Conservation (phyloP, 1,284 basidiomycete species). For the Peniophora sp. region DNA sequence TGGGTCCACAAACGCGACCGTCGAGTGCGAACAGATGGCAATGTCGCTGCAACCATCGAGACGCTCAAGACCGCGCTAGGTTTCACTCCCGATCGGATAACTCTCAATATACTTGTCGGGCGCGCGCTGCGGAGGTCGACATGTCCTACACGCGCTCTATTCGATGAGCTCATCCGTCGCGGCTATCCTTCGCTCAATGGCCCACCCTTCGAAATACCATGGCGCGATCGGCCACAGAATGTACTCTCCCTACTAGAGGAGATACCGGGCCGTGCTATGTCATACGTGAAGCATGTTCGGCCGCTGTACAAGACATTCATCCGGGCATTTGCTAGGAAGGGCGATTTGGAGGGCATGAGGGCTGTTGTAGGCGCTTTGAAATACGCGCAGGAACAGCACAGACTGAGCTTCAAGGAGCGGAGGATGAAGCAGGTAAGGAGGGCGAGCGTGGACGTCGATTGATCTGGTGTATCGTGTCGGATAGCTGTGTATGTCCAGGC, state of each 20-base stretch:
- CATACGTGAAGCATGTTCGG: slow-evolving; percentile 45
- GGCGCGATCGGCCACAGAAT: too few relatives aligned
- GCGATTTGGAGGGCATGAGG: slow-evolving; percentile 44
- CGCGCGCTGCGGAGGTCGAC: slow-evolving; percentile 29
- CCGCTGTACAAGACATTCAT: slow-evolving; percentile 69
- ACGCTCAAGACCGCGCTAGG: slow-evolving; percentile 29
- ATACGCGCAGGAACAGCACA: slow-evolving; percentile 23
- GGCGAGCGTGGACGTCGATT: too few relatives aligned
- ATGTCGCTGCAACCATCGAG: slow-evolving; percentile 30
- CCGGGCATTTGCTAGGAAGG: slow-evolving; percentile 47
- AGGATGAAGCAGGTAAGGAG: too few relatives aligned
- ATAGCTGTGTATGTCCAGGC: too few relatives aligned
- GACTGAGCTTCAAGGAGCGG: too few relatives aligned
- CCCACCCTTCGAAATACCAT: slow-evolving; percentile 34
- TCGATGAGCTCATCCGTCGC: slow-evolving; percentile 46
- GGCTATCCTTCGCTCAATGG: slow-evolving; percentile 41
- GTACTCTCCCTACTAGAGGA: too few relatives aligned
- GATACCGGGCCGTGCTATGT: slow-evolving; percentile 21
- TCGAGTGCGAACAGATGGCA: slow-evolving; percentile 35
- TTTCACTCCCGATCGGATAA: slow-evolving; percentile 54
- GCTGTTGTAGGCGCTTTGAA: slow-evolving; percentile 49
- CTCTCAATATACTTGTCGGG: slow-evolving; percentile 57
- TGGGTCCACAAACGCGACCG: slow-evolving; percentile 22
- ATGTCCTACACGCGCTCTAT: slow-evolving; percentile 44
- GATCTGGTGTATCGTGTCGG: too few relatives aligned